Base-by-base conservation (phyloP, 176 grass and related monocot species). In the Carex littledalei region DNA sequence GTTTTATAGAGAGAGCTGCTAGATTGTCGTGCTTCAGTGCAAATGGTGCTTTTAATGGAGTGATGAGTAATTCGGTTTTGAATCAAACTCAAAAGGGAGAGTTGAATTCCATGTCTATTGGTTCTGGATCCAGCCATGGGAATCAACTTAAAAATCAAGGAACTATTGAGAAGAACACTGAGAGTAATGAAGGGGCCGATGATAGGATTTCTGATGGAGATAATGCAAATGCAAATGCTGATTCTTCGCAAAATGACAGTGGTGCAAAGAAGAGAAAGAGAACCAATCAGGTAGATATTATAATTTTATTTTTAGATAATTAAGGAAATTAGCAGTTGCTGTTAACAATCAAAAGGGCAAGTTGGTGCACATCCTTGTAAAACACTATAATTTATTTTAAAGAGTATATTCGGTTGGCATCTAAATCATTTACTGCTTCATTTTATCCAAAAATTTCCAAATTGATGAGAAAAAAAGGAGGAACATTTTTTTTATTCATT, bases 1-100 rank as follows among this genome's bases (percentile, higher is more conserved):
- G 86, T 61, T 99, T 99, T 87, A 99, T 94, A 82, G 88, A 92
- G 81, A 87, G 88, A 18, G 88, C 93, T 4, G 91, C 91, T 47
- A 86, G 91, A 74, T 92, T 92, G 32, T 92, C 97, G 1, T 92
- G 93, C 87, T 99, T 94, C 56, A 54, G 82, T 56, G 80, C 73
- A 53, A 78, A 87, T 84, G 86, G 50, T 31, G 22, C 16, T 52
- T 83, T 83, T 83, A 83, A 9, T 66, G 49, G 81, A 37, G 67
- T 55, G 63, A 54, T 83, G 81, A 83, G 32, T 67, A 83, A 53
- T 67, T 49, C 81, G 5, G 49, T 83, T 15, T 68, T 77, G 41
- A 77, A 50, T 77, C 68, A 77, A 65, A 37, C 67, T 83, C 50
- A 60, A 62, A 78, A 84, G 68, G 80, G 50, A 53, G 86, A 59